These are phyloP conservation scores for Penicillium sp. DNA, from an alignment of 2,329 filamentous ascomycete genomes.

Conservation along the genomic window DNA sequence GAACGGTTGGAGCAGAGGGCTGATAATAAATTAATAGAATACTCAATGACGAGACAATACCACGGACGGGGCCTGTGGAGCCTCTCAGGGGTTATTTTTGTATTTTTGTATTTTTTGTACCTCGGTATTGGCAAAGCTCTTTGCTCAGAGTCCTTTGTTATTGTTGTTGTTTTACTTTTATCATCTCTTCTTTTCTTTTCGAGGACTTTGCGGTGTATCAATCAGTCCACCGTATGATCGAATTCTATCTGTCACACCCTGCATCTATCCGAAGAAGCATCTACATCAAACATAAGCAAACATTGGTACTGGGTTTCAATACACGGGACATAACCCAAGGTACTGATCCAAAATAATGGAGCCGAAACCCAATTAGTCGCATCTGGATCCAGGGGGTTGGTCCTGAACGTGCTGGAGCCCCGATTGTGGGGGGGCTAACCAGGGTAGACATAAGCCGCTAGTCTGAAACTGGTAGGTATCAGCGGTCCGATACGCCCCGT, in stretches of 20 bases:
- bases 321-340: not conserved
- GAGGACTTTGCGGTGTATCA: not conserved
- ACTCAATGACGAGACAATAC: constrained; percentile 8
- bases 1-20: constrained; percentile 8
- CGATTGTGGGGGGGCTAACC: constrained; percentile 6
- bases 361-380: constrained; percentile 11
- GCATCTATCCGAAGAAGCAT: not conserved
- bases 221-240: not conserved
- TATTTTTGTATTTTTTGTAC: constrained; percentile 1
- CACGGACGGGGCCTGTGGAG: constrained; percentile 4
- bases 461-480: not conserved
- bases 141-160: not conserved
- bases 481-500: constrained; percentile 5
- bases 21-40: constrained; percentile 14
- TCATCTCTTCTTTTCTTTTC: not conserved
- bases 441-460: not conserved
- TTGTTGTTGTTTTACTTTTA: not conserved
- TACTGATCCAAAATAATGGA: constrained; percentile 7
- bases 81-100: constrained; percentile 13
- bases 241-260: not conserved
- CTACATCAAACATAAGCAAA: not conserved
- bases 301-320: not conserved
- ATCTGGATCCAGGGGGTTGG: constrained; percentile 12
- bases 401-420: constrained; percentile 18
- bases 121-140: not conserved